phyloP scores from a whole-genome alignment of 441 rosid species.

The Brassica hybrid region DNA sequence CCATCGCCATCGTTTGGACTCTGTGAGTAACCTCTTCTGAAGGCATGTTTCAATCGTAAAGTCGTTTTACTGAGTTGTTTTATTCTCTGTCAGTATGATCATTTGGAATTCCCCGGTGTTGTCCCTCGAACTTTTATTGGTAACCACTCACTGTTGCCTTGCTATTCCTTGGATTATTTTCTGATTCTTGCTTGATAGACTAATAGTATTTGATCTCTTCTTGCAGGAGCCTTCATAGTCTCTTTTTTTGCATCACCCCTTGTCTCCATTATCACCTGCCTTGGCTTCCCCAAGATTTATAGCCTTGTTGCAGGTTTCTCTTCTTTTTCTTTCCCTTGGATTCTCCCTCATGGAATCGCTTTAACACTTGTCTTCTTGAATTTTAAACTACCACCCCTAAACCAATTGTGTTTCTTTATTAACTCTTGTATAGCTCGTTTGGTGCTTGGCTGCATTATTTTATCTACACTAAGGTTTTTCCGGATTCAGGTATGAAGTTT shows the following conservation, averaged over 20 bases:
- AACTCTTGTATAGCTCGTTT: slow-evolving; percentile 65
- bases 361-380: not conserved
- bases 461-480: slow-evolving; percentile 74
- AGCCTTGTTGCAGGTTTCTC: slow-evolving; percentile 72
- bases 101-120: slow-evolving; percentile 95
- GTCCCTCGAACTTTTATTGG: slow-evolving; percentile 97
- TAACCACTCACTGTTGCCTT: slow-evolving; percentile 27
- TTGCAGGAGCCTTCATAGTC: slow-evolving; percentile 77
- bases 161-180: not conserved
- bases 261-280: slow-evolving; percentile 51
- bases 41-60: slow-evolving; percentile 14
- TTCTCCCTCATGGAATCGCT: not conserved
- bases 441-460: slow-evolving; percentile 71
- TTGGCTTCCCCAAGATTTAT: slow-evolving; percentile 74
- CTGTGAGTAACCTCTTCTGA: slow-evolving; percentile 54
- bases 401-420: slow-evolving; percentile 23
- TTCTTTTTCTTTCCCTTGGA: not conserved
- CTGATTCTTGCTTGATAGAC: not conserved
- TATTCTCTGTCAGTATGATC: slow-evolving; percentile 70
- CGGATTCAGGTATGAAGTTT: slow-evolving; percentile 72
- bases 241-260: slow-evolving; percentile 73
- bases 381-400: not conserved
- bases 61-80: slow-evolving; percentile 12
- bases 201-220: not conserved
- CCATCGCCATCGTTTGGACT: slow-evolving; percentile 67